Evolutionary conservation across 169 alveolate species (phyloP).

Genomic region (Plasmodium fragile): DNA sequence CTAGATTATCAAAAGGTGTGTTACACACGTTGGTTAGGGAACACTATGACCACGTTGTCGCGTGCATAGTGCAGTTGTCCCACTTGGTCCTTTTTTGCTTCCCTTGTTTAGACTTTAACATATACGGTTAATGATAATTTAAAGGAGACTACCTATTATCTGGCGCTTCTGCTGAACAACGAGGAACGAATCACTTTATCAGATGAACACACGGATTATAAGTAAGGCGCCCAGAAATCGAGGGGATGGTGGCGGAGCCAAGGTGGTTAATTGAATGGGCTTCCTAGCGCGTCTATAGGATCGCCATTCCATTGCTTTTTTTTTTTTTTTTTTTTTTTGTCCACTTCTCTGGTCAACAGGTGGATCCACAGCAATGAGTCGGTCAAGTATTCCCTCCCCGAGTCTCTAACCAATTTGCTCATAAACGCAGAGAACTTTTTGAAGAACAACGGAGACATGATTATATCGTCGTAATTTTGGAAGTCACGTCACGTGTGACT

Average conservation of each 20-base stretch:
- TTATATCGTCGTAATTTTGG: background rate
- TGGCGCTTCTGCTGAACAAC: conserved; percentile 79
- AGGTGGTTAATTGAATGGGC: conserved; percentile 57
- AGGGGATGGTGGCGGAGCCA: background rate
- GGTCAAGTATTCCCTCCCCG: conserved; percentile 17
- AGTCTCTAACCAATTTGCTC: conserved; percentile 20
- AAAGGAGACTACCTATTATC: conserved; percentile 82
- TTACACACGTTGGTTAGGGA: background rate
- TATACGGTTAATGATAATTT: conserved; percentile 79
- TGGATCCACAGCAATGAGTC: conserved; percentile 41
- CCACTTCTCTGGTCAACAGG: background rate
- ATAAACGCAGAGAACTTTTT: conserved; percentile 51
- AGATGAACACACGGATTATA: conserved; percentile 84
- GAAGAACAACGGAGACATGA: background rate
- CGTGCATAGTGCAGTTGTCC: background rate
- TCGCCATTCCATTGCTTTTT: background rate
- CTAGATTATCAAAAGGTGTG: conserved; percentile 76
- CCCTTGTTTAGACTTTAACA: conserved; percentile 60
- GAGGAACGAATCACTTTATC: conserved; percentile 77
- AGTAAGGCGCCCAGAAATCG: conserved; percentile 39
- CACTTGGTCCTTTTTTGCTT: background rate
- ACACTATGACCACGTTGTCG: background rate
- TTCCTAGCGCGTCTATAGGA: background rate
- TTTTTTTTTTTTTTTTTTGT: background rate
- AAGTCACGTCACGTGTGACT: background rate